Evolutionary conservation across 306 rosid species (phyloP).

Genomic region (Corylus avellana): DNA sequence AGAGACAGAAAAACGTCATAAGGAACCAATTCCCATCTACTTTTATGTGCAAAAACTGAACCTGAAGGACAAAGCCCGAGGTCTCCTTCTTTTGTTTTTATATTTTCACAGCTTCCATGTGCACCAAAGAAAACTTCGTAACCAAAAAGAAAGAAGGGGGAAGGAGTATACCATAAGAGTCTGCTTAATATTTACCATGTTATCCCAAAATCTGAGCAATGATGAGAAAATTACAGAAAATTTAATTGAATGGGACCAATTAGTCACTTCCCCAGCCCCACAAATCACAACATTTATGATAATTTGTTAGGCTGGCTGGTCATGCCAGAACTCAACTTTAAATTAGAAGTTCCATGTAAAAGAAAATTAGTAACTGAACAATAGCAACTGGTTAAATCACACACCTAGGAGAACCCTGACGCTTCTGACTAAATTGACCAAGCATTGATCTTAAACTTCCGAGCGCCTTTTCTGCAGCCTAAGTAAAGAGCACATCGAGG

Average conservation of each 20-base stretch:
- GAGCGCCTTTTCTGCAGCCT: constrained; percentile 94
- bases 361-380: not conserved
- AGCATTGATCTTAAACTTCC: constrained; percentile 65
- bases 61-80: not conserved
- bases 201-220: not conserved
- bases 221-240: not conserved
- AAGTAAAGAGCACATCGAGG: constrained; percentile 27
- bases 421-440: constrained; percentile 57
- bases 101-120: not conserved
- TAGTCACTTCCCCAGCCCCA: not conserved
- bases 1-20: no score
- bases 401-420: constrained; percentile 85
- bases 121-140: not conserved
- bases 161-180: not conserved
- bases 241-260: not conserved
- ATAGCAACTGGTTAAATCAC: constrained; percentile 18
- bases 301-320: not conserved
- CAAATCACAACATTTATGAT: not conserved
- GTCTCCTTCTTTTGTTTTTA: not conserved
- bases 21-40: not conserved
- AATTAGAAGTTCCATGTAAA: not conserved
- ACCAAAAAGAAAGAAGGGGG: not conserved
- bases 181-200: not conserved
- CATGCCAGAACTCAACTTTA: not conserved
- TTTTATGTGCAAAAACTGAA: not conserved